Base-by-base conservation (phyloP, 345 rosid genomes). In the Xanthoceras sorbifolium region DNA sequence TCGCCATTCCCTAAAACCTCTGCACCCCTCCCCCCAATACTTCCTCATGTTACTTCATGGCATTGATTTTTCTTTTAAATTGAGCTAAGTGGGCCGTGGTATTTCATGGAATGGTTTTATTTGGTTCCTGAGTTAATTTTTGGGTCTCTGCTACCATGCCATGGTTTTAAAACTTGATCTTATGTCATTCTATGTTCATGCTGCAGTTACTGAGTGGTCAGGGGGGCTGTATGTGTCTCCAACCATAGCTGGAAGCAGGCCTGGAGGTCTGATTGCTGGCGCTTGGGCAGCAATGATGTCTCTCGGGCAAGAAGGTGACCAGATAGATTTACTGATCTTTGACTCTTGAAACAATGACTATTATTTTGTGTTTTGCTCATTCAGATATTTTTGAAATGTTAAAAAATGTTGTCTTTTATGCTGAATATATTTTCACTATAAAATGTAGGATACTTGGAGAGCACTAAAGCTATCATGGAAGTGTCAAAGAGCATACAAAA, bases 271-370 rank as follows among this genome's bases (percentile, higher is more conserved):
- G 79, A 91, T 96, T 85, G 98, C 97, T 52, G 92, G 98, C 70
- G 97, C 98, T 78, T 93, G 97, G 99, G 94, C 97, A 10, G 97
- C 98, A 81, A 86, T 93, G 93, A 89, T 92, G 86, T 89, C 97
- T 64, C 85, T 91, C 17, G 97, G 99, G 26, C 86, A 80, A 76
- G 87, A 93, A 90, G 99, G 98, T 90, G 71, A 26, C 74, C 76
- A 12, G 55, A 44, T 69, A 22, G 7, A 59, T 17, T 52, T 38
- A 36, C 28, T 46, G 14, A 28, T 32, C 61, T 72, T 7, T 22
- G 59, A 60, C 31, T 50, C 25, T 65, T 76, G 75, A 54, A 59
- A 68, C 68, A 72, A 67, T 7, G 23, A 55, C 62, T 34, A 73
- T 78, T 79, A 54, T 32, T 70, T 77, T 65, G 32, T 14, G 31